Conservation (phyloP, 208 protist species). For the Vickermania spadyakhi region DNA sequence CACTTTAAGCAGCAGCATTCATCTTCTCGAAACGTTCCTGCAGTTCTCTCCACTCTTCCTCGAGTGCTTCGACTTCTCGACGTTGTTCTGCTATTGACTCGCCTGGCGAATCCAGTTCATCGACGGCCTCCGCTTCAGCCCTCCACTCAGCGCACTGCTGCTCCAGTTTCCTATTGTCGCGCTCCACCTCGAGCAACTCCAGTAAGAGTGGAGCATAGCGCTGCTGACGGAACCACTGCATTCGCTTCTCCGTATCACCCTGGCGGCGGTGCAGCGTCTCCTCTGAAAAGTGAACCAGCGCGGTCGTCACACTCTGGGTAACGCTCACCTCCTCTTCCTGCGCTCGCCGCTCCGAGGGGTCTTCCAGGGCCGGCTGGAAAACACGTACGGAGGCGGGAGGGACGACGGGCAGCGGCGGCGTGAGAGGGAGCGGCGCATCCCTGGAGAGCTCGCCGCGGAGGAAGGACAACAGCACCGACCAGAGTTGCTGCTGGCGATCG, state of each 20-base stretch:
- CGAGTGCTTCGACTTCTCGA: slow-evolving; percentile 4
- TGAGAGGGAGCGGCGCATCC: neutral
- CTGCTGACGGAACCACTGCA: slow-evolving; percentile 38
- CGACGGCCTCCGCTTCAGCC: too few species aligned
- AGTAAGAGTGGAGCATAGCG: slow-evolving; percentile 22
- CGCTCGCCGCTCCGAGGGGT: neutral
- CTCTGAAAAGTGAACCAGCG: slow-evolving; percentile 4
- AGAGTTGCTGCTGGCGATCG: neutral
- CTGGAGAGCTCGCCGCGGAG: neutral
- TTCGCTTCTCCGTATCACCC: slow-evolving; percentile 28
- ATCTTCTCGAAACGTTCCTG: too few species aligned
- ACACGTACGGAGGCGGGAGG: too few species aligned
- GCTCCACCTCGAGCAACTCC: slow-evolving; percentile 16
- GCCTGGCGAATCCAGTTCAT: slow-evolving; percentile 7
- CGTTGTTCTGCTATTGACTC: slow-evolving; percentile 10
- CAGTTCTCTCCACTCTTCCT: slow-evolving; percentile 20
- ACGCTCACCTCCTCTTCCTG: neutral
- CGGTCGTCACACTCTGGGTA: neutral
- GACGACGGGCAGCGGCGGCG: neutral
- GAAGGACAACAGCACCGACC: neutral
- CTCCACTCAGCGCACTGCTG: slow-evolving; percentile 7
- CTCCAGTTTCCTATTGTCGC: slow-evolving; percentile 9
- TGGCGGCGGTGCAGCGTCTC: slow-evolving; percentile 16
- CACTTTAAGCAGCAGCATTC: too few species aligned
- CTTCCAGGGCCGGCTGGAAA: neutral